Percentiles rank a stretch among this genome's conserved stretches.
Evolutionary conservation across 1,284 basidiomycete species (phyloP).

Genomic region (Meira nashicola): DNA sequence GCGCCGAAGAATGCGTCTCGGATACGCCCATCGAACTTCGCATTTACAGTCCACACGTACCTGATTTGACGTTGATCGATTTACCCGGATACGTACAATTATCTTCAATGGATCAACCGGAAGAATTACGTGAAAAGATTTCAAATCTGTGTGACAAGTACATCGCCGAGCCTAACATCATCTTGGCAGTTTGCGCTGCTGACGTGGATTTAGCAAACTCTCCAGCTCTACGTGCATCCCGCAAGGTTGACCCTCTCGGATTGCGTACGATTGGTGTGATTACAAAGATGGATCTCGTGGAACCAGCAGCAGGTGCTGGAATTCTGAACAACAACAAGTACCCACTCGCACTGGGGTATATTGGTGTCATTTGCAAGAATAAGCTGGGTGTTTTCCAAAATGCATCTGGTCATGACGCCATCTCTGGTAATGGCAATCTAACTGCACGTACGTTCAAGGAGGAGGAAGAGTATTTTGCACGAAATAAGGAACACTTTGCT

Average conservation of each 20-base stretch:
- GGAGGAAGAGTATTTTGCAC: slow-evolving; percentile 76
- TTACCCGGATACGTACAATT: slow-evolving; percentile 97
- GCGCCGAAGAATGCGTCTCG: slow-evolving; percentile 80
- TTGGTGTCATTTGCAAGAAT: slow-evolving; percentile 78
- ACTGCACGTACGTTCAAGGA: slow-evolving; percentile 62
- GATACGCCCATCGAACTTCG: slow-evolving; percentile 92
- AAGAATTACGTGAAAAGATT: slow-evolving; percentile 89
- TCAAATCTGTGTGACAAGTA: slow-evolving; percentile 85
- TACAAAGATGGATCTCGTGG: slow-evolving; percentile 97
- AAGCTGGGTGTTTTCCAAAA: slow-evolving; percentile 30
- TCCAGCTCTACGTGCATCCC: slow-evolving; percentile 84
- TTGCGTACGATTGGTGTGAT: slow-evolving; percentile 93
- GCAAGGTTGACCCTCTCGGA: slow-evolving; percentile 89
- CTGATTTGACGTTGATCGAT: slow-evolving; percentile 94
- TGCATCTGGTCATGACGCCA: slow-evolving; percentile 30
- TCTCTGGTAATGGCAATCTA: slow-evolving; percentile 37
- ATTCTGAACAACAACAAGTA: slow-evolving; percentile 89
- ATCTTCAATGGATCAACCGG: slow-evolving; percentile 89
- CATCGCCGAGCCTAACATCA: slow-evolving; percentile 94
- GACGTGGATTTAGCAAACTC: slow-evolving; percentile 98
- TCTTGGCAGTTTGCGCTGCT: slow-evolving; percentile 93
- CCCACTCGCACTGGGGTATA: slow-evolving; percentile 93
- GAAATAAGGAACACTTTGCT: slow-evolving; percentile 67
- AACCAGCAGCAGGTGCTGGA: slow-evolving; percentile 71
- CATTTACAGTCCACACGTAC: slow-evolving; percentile 91